A percentile compares a stretch with the other conserved stretches of the same genome.
These are phyloP conservation scores for Fusarium sp. DNA, from an alignment of 2,329 filamentous ascomycete genomes.

Conservation along the genomic window DNA sequence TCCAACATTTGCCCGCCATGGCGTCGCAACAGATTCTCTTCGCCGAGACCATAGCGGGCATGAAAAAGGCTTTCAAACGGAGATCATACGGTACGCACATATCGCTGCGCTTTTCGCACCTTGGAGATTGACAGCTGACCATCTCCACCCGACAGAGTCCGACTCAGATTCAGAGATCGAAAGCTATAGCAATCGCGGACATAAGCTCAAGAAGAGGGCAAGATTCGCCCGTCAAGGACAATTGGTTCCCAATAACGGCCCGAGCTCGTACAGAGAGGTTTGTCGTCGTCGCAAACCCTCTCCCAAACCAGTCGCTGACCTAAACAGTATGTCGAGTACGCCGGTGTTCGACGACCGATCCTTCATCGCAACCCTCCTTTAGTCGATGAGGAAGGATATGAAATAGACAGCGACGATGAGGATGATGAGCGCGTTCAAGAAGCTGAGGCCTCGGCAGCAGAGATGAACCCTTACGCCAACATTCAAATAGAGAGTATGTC, in stretches of 20 bases:
- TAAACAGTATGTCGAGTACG: constrained; percentile 77
- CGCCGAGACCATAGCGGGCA: constrained; percentile 75
- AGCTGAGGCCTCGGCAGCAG: constrained; percentile 73
- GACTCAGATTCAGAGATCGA: constrained; percentile 83
- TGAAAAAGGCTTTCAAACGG: constrained; percentile 77
- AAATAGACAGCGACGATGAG: constrained; percentile 80
- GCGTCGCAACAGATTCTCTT: constrained; percentile 72
- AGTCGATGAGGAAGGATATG: constrained; percentile 84
- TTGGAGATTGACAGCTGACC: constrained; percentile 38
- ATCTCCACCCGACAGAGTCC: constrained; percentile 69
- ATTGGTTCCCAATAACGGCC: constrained; percentile 75
- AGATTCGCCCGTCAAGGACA: constrained; percentile 80
- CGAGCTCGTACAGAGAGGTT: constrained; percentile 80
- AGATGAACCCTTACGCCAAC: constrained; percentile 81
- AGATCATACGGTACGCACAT: constrained; percentile 69
- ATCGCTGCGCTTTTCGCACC: constrained; percentile 12
- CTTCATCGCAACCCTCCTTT: constrained; percentile 81
- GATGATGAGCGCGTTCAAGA: constrained; percentile 75
- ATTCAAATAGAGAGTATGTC: constrained; percentile 78
- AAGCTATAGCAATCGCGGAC: constrained; percentile 79
- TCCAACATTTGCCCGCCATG: constrained; percentile 51
- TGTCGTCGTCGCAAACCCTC: constrained; percentile 19
- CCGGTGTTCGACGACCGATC: constrained; percentile 79
- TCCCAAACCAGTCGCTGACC: constrained; percentile 46
- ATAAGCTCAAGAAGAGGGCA: constrained; percentile 84